Evolutionary conservation across 2,329 filamentous ascomycete genomes (phyloP).

Genomic region (Aureobasidium musti): DNA sequence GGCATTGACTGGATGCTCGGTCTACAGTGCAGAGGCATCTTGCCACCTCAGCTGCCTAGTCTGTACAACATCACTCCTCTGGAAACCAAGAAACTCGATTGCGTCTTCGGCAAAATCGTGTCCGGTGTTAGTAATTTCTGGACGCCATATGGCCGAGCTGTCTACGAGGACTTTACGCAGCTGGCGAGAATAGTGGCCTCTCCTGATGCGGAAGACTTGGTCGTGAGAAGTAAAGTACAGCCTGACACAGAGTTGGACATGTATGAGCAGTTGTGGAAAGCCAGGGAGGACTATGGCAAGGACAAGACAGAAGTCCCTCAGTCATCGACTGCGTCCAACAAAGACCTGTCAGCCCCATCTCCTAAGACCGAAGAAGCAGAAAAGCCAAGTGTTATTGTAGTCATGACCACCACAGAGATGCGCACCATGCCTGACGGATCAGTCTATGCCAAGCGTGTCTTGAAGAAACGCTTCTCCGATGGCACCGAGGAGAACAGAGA

Average conservation of each 20-base stretch:
- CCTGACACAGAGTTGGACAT: conserved; percentile 54
- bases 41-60: conserved; percentile 39
- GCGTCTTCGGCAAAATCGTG: conserved; percentile 29
- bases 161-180: conserved; percentile 31
- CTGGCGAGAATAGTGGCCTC: conserved; percentile 33
- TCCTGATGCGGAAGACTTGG: conserved; percentile 29
- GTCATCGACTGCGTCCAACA: neutral
- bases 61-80: conserved; percentile 29
- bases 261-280: conserved; percentile 52
- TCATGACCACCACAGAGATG: conserved; percentile 59
- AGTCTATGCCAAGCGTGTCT: conserved; percentile 57
- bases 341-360: neutral
- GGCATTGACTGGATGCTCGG: conserved; percentile 44
- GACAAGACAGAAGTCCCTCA: conserved; percentile 29
- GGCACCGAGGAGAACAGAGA: conserved; percentile 62
- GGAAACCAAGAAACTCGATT: conserved; percentile 29
- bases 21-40: conserved; percentile 41
- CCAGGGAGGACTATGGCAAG: neutral
- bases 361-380: neutral
- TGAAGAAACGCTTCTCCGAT: conserved; percentile 62
- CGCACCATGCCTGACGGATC: conserved; percentile 59
- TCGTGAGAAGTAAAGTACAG: conserved; percentile 1
- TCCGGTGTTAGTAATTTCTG: conserved; percentile 25
- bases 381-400: conserved; percentile 51
- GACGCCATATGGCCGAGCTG: conserved; percentile 27